Evolutionary conservation across 225 moss, liverwort and hornwort genomes (phyloP), one percentile per base, ranked within the genome.

Genomic region (Sphagnum tenellum): DNA sequence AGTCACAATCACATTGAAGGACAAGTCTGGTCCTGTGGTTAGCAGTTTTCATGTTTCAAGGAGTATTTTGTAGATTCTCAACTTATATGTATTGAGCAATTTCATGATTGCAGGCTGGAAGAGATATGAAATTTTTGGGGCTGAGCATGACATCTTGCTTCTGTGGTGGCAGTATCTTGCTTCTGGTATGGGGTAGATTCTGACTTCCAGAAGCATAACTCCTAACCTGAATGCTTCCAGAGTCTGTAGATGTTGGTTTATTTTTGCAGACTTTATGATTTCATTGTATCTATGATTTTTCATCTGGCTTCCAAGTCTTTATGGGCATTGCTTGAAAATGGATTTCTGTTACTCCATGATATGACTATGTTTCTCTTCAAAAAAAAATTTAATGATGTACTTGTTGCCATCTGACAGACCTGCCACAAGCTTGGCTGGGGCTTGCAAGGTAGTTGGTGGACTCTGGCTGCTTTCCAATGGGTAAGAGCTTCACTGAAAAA

Each of bases 361-460:
- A 0, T 52, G 52, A 6, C 9, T 6, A 52, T 52, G 9, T 9
- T 52, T 52, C 52, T 52, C 7, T 52, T 9, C 9, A 52, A 5
- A 6, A 5, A 9, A 52, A 52, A 9, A 5, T 5, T 52, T 5
- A 5, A 6, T 52, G 52, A 0, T 9, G 9, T 52, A 9, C 9
- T 52, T 52, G 57, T 64, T 64, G n/a, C 53, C 52, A 52, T 52
- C 52, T 52, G 52, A 73, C 77, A 90, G 90, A 44, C 69, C 4
- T 82, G 71, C 57, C 87, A 84, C 72, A 12, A 46, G 7, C 62
- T 88, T 68, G 73, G 70, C 59, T 70, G 68, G 59, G 91, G 94
- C 68, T 84, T 94, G 61, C 73, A 58, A 56, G 94, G 94, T 12
- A 91, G 88, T 72, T 94, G 94, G 91, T 94, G 94, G 94, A 91